Conservation (phyloP, 495 filamentous ascomycete genomes). For the Tuber borchii region DNA sequence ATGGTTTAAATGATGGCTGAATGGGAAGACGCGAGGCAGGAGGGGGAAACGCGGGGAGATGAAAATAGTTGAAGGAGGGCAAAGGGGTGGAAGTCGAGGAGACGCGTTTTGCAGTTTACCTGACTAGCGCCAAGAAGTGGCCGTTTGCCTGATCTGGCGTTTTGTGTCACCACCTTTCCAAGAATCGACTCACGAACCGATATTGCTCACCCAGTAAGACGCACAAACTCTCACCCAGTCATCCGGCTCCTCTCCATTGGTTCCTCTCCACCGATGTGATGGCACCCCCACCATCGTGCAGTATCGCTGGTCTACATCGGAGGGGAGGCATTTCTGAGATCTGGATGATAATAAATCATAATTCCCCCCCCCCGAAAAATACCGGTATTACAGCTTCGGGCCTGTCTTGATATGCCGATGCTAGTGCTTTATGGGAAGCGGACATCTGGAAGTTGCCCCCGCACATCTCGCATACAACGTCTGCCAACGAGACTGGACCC, state of each 20-base stretch:
- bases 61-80: slow-evolving; percentile 8
- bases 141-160: not conserved
- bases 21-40: slow-evolving; percentile 17
- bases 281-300: not conserved
- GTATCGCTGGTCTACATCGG: not conserved
- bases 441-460: not conserved
- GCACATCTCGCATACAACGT: not conserved
- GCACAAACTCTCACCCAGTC: slow-evolving; percentile 1
- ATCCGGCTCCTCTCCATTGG: not conserved
- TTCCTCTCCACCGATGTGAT: not conserved
- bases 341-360: not conserved
- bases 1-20: slow-evolving; percentile 12
- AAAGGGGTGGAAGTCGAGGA: slow-evolving; percentile 32
- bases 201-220: slow-evolving; percentile 4
- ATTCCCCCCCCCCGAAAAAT: not conserved
- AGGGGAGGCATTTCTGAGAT: not conserved
- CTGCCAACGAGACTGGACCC: not conserved
- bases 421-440: not conserved
- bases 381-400: not conserved
- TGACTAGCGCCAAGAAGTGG: slow-evolving; percentile 7
- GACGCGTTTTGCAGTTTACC: slow-evolving; percentile 34
- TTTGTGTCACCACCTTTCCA: not conserved
- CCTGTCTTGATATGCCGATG: not conserved
- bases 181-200: not conserved
- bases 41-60: slow-evolving; percentile 33